phyloP scores from a whole-genome alignment of 768 basidiomycete genomes.

The Mycena albidolilacea region DNA sequence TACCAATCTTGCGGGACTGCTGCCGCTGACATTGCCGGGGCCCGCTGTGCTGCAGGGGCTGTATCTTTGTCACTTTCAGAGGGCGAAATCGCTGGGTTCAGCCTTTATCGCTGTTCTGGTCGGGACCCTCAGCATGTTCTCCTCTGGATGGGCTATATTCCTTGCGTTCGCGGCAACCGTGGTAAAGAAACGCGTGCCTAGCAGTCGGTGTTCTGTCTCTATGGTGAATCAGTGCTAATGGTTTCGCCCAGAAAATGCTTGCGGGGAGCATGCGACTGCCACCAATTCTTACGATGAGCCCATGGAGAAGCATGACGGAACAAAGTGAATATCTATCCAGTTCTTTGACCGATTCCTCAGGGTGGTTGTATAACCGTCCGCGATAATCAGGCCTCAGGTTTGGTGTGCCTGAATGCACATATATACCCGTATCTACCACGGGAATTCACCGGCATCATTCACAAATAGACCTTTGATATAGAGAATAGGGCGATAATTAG shows the following conservation, averaged over 20 bases:
- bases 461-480: neutral
- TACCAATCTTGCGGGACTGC: neutral
- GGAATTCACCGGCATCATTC: neutral
- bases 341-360: no score
- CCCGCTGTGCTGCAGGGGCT: constrained; percentile 31
- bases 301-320: no score
- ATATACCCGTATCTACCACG: neutral
- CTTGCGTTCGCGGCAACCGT: neutral
- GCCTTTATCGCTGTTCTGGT: constrained; percentile 44
- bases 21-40: constrained; percentile 7
- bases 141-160: neutral
- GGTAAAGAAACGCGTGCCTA: neutral
- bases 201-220: neutral
- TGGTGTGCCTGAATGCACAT: no score
- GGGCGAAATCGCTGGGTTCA: constrained; percentile 29
- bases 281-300: no score
- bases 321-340: no score
- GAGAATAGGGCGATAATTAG: neutral
- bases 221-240: no score
- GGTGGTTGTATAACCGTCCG: no score
- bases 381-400: no score
- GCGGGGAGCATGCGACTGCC: no score
- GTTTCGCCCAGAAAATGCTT: no score
- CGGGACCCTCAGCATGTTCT: constrained; percentile 36
- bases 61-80: constrained; percentile 40